Conservation (phyloP, 495 filamentous ascomycete species). For the Hamigera avellanea region DNA sequence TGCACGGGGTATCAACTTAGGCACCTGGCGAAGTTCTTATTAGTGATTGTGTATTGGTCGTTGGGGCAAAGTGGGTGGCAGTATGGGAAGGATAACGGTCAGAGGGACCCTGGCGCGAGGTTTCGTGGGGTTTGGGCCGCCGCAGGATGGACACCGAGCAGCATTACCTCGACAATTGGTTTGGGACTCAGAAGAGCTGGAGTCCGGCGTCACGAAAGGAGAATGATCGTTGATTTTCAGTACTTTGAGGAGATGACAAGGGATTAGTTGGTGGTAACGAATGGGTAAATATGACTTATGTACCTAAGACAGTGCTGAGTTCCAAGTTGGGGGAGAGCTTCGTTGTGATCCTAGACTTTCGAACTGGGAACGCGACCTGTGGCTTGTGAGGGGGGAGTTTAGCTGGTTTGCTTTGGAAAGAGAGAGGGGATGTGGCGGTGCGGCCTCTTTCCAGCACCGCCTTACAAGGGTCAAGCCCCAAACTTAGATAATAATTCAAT, state of each 20-base stretch:
- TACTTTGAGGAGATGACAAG: not conserved
- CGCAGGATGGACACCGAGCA: conserved; percentile 25
- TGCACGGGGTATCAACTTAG: conserved; percentile 3
- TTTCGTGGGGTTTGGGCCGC: conserved; percentile 36
- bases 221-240: not conserved
- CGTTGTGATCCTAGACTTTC: not conserved
- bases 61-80: conserved; percentile 2
- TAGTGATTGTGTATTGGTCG: conserved; percentile 5
- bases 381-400: conserved; percentile 13
- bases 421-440: conserved; percentile 14
- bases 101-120: conserved; percentile 24
- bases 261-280: not conserved
- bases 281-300: not conserved
- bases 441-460: conserved; percentile 6
- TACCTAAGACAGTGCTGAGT: too few relatives aligned
- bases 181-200: conserved; percentile 1
- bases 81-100: conserved; percentile 13
- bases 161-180: conserved; percentile 20
- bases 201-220: not conserved
- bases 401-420: too few relatives aligned
- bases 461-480: conserved; percentile 13
- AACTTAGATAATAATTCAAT: conserved; percentile 5
- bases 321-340: too few relatives aligned
- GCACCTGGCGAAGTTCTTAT: conserved; percentile 10
- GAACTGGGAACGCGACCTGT: conserved; percentile 5